Conservation (phyloP, 192 early-diverging fungal species). For the Coemansia sp. region DNA sequence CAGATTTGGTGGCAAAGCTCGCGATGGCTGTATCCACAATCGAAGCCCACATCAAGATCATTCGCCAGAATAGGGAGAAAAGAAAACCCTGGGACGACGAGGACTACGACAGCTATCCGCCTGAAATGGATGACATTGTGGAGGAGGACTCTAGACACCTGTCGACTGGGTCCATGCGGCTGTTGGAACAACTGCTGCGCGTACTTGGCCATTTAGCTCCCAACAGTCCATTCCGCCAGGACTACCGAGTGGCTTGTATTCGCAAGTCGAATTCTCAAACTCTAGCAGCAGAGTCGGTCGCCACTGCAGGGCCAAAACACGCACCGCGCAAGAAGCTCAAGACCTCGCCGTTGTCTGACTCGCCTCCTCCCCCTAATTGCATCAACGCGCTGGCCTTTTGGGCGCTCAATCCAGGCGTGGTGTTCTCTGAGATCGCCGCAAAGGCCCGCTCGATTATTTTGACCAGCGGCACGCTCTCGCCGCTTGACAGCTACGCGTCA, state of each 20-base stretch:
- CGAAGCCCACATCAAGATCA: conserved; percentile 20
- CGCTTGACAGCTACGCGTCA: conserved; percentile 60
- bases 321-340: conserved; percentile 3
- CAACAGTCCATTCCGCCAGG: conserved; percentile 8
- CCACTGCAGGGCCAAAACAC: background rate
- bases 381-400: conserved; percentile 45
- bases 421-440: conserved; percentile 45
- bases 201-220: conserved; percentile 19
- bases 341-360: background rate
- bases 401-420: conserved; percentile 39
- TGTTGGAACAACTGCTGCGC: conserved; percentile 26
- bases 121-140: background rate
- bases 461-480: conserved; percentile 72
- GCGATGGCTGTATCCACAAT: background rate
- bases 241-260: conserved; percentile 40
- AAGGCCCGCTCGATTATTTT: conserved; percentile 59
- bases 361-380: background rate
- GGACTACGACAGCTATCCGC: too few species aligned
- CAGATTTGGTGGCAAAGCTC: background rate
- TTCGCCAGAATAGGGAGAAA: conserved; percentile 11
- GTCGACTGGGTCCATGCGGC: conserved; percentile 22
- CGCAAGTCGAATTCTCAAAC: background rate
- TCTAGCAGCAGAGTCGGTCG: background rate
- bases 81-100: background rate
- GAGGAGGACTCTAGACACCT: conserved; percentile 9